Conservation (phyloP, 2,329 filamentous ascomycete genomes). For the Penicillium sp. region DNA sequence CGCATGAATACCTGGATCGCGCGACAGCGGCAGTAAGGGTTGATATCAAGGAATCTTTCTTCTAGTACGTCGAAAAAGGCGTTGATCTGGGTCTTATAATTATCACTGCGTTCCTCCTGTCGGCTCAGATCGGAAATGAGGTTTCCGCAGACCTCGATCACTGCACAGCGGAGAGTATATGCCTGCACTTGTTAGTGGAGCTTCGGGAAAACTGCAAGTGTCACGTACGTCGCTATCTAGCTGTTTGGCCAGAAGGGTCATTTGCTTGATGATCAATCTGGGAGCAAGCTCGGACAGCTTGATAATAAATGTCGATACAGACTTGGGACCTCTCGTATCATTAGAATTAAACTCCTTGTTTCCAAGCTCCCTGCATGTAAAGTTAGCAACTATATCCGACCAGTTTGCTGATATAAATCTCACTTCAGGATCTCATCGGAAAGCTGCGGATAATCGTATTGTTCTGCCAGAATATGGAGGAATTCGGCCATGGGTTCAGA, state of each 20-base stretch:
- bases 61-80: conserved; percentile 97
- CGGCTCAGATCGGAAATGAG: conserved; percentile 87
- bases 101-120: conserved; percentile 86
- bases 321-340: conserved; percentile 92
- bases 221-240: conserved; percentile 80
- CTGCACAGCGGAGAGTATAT: conserved; percentile 85
- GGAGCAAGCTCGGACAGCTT: conserved; percentile 91
- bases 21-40: conserved; percentile 90
- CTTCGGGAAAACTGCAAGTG: neutral
- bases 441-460: conserved; percentile 95
- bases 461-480: conserved; percentile 88
- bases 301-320: conserved; percentile 87
- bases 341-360: conserved; percentile 98
- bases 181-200: conserved; percentile 53
- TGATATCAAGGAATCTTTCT: conserved; percentile 92
- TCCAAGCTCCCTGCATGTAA: conserved; percentile 68
- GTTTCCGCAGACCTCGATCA: conserved; percentile 97
- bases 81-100: conserved; percentile 90
- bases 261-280: conserved; percentile 91
- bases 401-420: neutral
- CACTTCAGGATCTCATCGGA: conserved; percentile 82
- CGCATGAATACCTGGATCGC: conserved; percentile 91
- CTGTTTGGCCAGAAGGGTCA: conserved; percentile 91
- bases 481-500: conserved; percentile 99
- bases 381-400: conserved; percentile 20